Percentiles rank a stretch among this genome's conserved stretches.
Evolutionary conservation across 768 basidiomycete species (phyloP).

Genomic region (Tulasnella sp.): DNA sequence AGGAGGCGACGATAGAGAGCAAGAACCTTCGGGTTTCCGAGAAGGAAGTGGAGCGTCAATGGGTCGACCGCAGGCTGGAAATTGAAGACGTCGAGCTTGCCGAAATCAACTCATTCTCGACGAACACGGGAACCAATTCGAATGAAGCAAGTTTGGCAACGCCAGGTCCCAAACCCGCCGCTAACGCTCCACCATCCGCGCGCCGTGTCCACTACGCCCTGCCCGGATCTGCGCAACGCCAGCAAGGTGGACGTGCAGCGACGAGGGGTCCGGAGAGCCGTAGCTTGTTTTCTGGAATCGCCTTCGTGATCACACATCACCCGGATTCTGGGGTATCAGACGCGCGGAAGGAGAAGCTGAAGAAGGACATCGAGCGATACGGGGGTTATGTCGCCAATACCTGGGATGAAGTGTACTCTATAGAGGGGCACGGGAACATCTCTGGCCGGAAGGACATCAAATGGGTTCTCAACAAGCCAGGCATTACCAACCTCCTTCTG

Average conservation of each 20-base stretch:
- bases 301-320: conserved; percentile 23
- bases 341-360: not conserved
- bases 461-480: conserved; percentile 18
- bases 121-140: not conserved
- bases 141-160: not conserved
- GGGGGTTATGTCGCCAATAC: conserved; percentile 32
- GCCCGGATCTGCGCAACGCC: not conserved
- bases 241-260: conserved; percentile 1
- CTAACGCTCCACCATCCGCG: not conserved
- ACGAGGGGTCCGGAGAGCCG: not conserved
- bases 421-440: conserved; percentile 10
- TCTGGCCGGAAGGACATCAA: conserved; percentile 2
- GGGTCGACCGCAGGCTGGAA: conserved; percentile 8
- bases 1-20: not conserved
- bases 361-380: conserved; percentile 15
- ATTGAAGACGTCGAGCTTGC: conserved; percentile 12
- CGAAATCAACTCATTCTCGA: not conserved
- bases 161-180: not conserved
- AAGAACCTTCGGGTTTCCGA: conserved; percentile 18
- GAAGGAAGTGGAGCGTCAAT: conserved; percentile 16
- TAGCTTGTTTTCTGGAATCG: conserved; percentile 22
- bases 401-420: conserved; percentile 32
- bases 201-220: conserved; percentile 13
- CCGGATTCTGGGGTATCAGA: not conserved
- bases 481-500: conserved; percentile 34